These are phyloP conservation scores for Leishmania mexicana DNA, from an alignment of 208 protist genomes.

Conservation along the genomic window DNA sequence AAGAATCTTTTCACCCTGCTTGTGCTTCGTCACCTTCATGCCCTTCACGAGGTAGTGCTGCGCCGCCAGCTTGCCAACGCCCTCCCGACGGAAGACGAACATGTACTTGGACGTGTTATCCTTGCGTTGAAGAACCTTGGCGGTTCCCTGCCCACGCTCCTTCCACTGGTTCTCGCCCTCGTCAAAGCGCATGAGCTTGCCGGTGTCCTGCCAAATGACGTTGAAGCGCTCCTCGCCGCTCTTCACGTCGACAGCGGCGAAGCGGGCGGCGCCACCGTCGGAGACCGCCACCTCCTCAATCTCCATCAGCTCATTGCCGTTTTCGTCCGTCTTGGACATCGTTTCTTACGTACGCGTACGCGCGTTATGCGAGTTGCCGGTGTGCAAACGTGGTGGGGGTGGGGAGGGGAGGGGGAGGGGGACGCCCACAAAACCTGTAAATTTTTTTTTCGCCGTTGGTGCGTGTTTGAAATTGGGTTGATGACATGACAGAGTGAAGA, in stretches of 20 bases:
- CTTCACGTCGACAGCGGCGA: conserved; percentile 82
- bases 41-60: conserved; percentile 86
- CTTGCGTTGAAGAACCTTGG: conserved; percentile 82
- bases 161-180: conserved; percentile 94
- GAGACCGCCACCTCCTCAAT: conserved; percentile 89
- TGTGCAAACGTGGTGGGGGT: not conserved
- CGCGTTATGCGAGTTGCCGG: not conserved
- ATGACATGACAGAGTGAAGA: not conserved
- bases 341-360: not conserved
- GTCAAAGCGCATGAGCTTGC: conserved; percentile 91
- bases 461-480: too few relatives aligned
- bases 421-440: not conserved
- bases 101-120: conserved; percentile 62
- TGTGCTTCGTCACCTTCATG: conserved; percentile 76
- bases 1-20: conserved; percentile 72
- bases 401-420: not conserved
- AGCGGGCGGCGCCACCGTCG: conserved; percentile 80
- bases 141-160: conserved; percentile 86
- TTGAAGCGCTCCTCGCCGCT: conserved; percentile 89
- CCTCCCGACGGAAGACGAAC: conserved; percentile 91
- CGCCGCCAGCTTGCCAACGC: conserved; percentile 83
- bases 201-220: conserved; percentile 65
- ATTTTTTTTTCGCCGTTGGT: too few relatives aligned
- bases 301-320: conserved; percentile 87
- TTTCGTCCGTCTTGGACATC: conserved; percentile 55